A percentile compares a stretch with the other conserved stretches of the same genome.
phyloP scores from a whole-genome alignment of 2,329 filamentous ascomycete species.

The Thelonectria rubi region DNA sequence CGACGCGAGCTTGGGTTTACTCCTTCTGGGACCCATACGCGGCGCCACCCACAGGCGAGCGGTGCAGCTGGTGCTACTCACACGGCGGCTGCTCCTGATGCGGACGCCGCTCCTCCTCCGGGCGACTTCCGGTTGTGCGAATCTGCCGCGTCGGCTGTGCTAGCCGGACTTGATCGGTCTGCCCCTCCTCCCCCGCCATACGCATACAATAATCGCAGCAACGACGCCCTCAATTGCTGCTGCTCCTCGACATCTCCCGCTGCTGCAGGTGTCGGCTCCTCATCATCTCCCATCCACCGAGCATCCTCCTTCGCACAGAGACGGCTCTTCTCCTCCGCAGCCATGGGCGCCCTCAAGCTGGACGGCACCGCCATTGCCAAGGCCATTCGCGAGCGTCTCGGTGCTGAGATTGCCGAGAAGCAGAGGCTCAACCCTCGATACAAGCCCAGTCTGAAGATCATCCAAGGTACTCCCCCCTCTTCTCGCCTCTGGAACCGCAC shows the following conservation, averaged over 20 bases:
- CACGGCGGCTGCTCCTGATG: no score
- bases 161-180: slow-evolving; percentile 33
- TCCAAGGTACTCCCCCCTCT: slow-evolving; percentile 73
- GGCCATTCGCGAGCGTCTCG: slow-evolving; percentile 84
- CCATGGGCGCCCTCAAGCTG: slow-evolving; percentile 89
- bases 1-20: slow-evolving; percentile 31
- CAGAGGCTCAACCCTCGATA: slow-evolving; percentile 87
- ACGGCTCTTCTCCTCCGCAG: slow-evolving; percentile 56
- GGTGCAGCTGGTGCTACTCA: background rate
- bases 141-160: slow-evolving; percentile 36
- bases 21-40: slow-evolving; percentile 35
- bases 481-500: slow-evolving; percentile 12
- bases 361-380: slow-evolving; percentile 97
- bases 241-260: slow-evolving; percentile 25
- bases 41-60: slow-evolving; percentile 16
- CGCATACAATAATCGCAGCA: slow-evolving; percentile 11
- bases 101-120: slow-evolving; percentile 32
- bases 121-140: slow-evolving; percentile 33
- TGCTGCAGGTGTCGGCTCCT: slow-evolving; percentile 28
- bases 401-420: slow-evolving; percentile 80
- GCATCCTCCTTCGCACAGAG: slow-evolving; percentile 28
- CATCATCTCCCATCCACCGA: slow-evolving; percentile 14
- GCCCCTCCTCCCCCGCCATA: slow-evolving; percentile 38
- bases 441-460: slow-evolving; percentile 89
- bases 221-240: slow-evolving; percentile 32